These are phyloP conservation scores for Cladophialophora carrionii DNA, from an alignment of 2,329 filamentous ascomycete genomes.

Conservation along the genomic window DNA sequence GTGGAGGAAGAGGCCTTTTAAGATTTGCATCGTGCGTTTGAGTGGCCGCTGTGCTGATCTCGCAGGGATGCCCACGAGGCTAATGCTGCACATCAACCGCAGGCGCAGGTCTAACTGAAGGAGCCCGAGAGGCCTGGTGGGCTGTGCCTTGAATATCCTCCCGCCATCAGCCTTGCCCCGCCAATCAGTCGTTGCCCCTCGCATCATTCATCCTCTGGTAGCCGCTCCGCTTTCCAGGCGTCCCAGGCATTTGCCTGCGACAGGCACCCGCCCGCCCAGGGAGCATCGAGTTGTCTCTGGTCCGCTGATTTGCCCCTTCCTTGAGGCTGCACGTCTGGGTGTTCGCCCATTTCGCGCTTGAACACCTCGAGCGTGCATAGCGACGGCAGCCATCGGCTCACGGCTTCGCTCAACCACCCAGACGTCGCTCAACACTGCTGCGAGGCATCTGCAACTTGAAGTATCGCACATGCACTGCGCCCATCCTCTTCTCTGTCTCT, in stretches of 20 bases:
- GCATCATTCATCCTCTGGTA: constrained; percentile 6
- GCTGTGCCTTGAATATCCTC: constrained; percentile 12
- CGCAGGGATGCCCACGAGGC: constrained; percentile 21
- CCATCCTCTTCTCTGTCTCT: not conserved
- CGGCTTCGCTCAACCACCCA: not conserved
- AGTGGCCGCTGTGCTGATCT: constrained; percentile 25
- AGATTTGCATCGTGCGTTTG: constrained; percentile 15
- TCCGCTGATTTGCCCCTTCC: constrained; percentile 18
- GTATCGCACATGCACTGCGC: constrained; percentile 3
- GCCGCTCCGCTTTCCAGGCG: constrained; percentile 3
- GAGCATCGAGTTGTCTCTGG: not conserved
- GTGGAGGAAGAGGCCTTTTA: constrained; percentile 15
- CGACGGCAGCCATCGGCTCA: constrained; percentile 5
- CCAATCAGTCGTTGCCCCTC: constrained; percentile 19
- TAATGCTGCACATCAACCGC: constrained; percentile 18
- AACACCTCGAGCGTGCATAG: constrained; percentile 1
- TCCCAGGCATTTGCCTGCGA: constrained; percentile 5
- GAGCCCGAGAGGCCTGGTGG: not conserved
- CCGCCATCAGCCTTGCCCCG: constrained; percentile 17
- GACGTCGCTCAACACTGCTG: not conserved
- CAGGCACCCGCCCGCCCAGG: constrained; percentile 3
- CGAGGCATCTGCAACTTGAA: not conserved
- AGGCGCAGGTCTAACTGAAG: not conserved
- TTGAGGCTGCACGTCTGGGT: constrained; percentile 9
- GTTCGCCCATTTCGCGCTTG: constrained; percentile 1